Percentiles rank a stretch among this genome's conserved stretches.
Conservation (phyloP, 83 land plant species). For the Larix sibirica region DNA sequence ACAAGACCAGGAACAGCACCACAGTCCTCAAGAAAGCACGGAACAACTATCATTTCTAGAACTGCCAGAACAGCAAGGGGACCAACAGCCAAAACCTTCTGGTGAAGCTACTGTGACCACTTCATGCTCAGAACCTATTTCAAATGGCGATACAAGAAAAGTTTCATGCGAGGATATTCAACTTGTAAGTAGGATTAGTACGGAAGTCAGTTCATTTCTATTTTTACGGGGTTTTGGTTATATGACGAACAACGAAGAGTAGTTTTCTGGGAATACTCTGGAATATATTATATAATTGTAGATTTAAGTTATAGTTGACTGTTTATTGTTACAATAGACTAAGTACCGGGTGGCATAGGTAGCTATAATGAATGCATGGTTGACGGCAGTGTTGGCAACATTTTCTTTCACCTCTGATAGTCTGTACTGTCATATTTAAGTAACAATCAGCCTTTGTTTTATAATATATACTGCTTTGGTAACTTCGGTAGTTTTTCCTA, state of each 20-base stretch:
- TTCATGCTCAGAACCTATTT: conserved; percentile 47
- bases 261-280: background rate
- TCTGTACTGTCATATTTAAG: background rate
- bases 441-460: background rate
- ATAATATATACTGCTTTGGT: background rate
- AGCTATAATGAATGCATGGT: background rate
- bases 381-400: background rate
- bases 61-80: conserved; percentile 46
- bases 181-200: conserved; percentile 54
- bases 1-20: conserved; percentile 15
- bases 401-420: background rate
- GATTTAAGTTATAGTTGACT: background rate
- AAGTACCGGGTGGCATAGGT: background rate
- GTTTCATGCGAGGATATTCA: conserved; percentile 94
- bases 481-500: background rate
- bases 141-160: conserved; percentile 70
- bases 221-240: background rate
- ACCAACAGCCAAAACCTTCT: conserved; percentile 22
- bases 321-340: background rate
- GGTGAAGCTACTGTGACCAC: conserved; percentile 42
- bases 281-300: background rate
- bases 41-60: conserved; percentile 26
- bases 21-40: background rate
- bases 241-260: background rate
- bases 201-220: background rate